Percentiles rank a stretch among this genome's conserved stretches.
These are phyloP conservation scores for Terana coerulea DNA, from an alignment of 768 basidiomycete species.

Conservation along the genomic window DNA sequence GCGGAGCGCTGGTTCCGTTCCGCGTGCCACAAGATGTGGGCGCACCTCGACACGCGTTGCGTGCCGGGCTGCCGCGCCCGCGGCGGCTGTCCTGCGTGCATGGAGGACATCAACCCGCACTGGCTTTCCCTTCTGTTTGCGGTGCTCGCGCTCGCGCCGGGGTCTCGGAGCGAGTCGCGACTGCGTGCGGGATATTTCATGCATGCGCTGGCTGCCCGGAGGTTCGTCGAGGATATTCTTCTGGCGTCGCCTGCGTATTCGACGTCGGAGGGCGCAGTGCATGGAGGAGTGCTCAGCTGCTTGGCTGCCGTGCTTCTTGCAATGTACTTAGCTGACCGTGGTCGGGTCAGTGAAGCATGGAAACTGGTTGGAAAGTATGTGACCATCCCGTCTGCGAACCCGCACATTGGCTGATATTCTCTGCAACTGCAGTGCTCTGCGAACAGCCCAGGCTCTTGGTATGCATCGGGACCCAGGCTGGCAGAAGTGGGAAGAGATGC, in stretches of 20 bases:
- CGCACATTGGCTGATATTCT: neutral
- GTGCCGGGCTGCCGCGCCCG: slow-evolving; percentile 21
- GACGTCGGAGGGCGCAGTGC: slow-evolving; percentile 13
- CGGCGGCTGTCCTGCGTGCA: slow-evolving; percentile 21
- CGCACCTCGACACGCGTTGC: slow-evolving; percentile 28
- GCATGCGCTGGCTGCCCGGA: slow-evolving; percentile 41
- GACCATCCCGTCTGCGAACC: neutral
- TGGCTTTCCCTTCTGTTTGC: slow-evolving; percentile 51
- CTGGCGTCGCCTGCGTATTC: slow-evolving; percentile 19
- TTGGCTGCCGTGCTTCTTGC: slow-evolving; percentile 43
- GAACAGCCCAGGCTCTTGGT: slow-evolving; percentile 24
- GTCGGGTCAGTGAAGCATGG: slow-evolving; percentile 41
- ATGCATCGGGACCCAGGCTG: slow-evolving; percentile 27
- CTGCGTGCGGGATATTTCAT: slow-evolving; percentile 33
- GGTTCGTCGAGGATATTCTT: slow-evolving; percentile 41
- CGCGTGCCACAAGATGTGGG: slow-evolving; percentile 45
- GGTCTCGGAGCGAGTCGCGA: slow-evolving; percentile 11
- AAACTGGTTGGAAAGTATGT: slow-evolving; percentile 21
- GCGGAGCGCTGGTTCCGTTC: slow-evolving; percentile 45
- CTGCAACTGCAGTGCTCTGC: slow-evolving; percentile 4
- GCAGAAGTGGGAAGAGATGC: slow-evolving; percentile 26
- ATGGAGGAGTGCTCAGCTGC: slow-evolving; percentile 45
- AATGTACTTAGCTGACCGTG: slow-evolving; percentile 42
- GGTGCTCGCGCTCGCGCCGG: slow-evolving; percentile 40
- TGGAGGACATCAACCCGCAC: slow-evolving; percentile 42